These are phyloP conservation scores for Bryopsis sp. DNA, from an alignment of 139 green algal genomes.

Conservation along the genomic window DNA sequence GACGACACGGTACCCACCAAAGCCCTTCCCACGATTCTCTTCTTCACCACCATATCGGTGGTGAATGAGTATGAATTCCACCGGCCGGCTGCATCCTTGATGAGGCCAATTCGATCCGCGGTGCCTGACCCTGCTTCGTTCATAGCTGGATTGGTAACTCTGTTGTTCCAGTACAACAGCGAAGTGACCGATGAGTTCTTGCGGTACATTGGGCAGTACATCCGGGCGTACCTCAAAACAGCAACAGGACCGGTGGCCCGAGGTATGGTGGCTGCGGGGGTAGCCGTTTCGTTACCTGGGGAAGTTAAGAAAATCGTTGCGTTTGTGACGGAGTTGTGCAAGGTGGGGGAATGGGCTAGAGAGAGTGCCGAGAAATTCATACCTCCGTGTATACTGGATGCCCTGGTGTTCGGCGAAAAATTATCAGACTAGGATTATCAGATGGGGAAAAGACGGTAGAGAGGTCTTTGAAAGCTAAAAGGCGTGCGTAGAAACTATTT, in stretches of 20 bases:
- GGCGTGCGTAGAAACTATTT: no score
- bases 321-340: constrained; percentile 12
- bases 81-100: not conserved
- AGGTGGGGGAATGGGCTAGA: not conserved
- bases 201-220: constrained; percentile 3
- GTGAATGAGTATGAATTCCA: constrained; percentile 15
- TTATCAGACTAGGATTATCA: no score
- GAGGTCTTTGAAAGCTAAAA: no score
- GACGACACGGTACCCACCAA: not conserved
- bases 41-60: constrained; percentile 6
- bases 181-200: constrained; percentile 10
- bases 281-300: not conserved
- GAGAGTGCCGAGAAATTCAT: constrained; percentile 15
- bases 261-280: constrained; percentile 5
- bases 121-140: constrained; percentile 8
- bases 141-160: constrained; percentile 1
- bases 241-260: constrained; percentile 2
- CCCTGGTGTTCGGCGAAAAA: not conserved
- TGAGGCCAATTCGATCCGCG: constrained; percentile 7
- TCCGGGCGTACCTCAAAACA: constrained; percentile 12
- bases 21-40: constrained; percentile 5
- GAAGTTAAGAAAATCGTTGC: constrained; percentile 4
- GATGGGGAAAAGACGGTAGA: no score
- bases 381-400: constrained; percentile 9
- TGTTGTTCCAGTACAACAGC: constrained; percentile 2